phyloP scores from a whole-genome alignment of 805 yeast species.

The Wickerhamomyces queroliae region DNA sequence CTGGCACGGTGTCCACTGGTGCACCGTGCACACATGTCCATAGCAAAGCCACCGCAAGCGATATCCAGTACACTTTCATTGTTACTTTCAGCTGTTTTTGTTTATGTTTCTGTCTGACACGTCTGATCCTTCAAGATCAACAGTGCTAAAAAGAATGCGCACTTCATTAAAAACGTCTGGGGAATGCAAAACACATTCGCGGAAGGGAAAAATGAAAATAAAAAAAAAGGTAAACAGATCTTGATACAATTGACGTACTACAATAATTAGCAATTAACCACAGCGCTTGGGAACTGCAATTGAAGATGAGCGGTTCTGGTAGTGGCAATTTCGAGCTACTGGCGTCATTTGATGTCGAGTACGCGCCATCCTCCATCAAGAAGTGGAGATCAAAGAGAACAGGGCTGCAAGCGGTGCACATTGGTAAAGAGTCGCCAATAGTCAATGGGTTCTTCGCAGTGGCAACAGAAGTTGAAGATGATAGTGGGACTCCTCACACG shows the following conservation, averaged over 20 bases:
- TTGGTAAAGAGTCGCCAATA: slow-evolving; percentile 78
- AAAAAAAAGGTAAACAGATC: too few species aligned
- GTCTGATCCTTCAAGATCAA: too few species aligned
- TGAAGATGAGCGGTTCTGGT: slow-evolving; percentile 1
- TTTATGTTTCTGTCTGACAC: too few species aligned
- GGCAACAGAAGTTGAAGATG: slow-evolving; percentile 84
- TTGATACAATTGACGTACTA: too few species aligned
- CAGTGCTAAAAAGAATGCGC: too few species aligned
- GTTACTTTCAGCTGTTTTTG: too few species aligned
- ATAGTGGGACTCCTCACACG: slow-evolving; percentile 93
- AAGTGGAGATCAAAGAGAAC: slow-evolving; percentile 79
- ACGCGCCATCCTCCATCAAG: slow-evolving; percentile 62
- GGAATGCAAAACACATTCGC: too few species aligned
- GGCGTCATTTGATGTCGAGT: slow-evolving; percentile 58
- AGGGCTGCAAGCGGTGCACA: slow-evolving; percentile 73
- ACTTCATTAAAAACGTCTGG: too few species aligned
- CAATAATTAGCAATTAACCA: too few species aligned
- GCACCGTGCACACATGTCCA: slow-evolving; percentile 5
- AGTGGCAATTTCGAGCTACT: slow-evolving; percentile 37
- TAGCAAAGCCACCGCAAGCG: too few species aligned
- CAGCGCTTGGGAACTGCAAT: neutral
- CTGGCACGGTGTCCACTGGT: slow-evolving; percentile 7
- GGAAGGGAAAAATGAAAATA: too few species aligned
- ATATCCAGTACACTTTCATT: too few species aligned
- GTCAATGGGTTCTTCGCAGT: slow-evolving; percentile 95